These are phyloP conservation scores for Sequoiadendron giganteum DNA, from an alignment of 75 land plant species.

Conservation along the genomic window DNA sequence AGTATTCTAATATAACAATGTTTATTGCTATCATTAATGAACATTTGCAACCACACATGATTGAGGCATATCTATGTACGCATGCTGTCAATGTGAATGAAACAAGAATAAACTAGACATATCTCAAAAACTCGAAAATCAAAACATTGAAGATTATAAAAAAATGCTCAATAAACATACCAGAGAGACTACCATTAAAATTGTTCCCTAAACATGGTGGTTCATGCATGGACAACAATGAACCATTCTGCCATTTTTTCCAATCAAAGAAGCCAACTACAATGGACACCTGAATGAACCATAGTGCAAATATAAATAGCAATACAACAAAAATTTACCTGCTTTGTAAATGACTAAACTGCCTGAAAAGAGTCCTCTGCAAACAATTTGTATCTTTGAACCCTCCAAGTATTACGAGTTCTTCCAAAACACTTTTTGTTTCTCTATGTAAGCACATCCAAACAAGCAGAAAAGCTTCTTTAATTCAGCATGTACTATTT, in stretches of 20 bases:
- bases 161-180: neutral
- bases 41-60: neutral
- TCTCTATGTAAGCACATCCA: slow-evolving; percentile 34
- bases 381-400: slow-evolving; percentile 73
- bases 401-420: slow-evolving; percentile 79
- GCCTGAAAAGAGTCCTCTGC: slow-evolving; percentile 59
- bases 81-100: neutral
- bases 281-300: neutral
- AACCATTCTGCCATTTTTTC: neutral
- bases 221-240: neutral
- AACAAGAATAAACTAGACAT: neutral
- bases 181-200: neutral
- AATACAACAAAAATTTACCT: slow-evolving; percentile 37
- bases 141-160: neutral
- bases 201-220: neutral
- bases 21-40: neutral
- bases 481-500: neutral
- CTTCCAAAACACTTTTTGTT: slow-evolving; percentile 52
- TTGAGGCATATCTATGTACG: neutral
- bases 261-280: neutral
- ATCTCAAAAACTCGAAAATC: neutral
- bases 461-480: neutral
- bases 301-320: neutral
- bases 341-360: slow-evolving; percentile 56
- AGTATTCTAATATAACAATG: neutral